Conservation (phyloP, 129 eudicot genomes). For the Saposhnikovia divaricata region DNA sequence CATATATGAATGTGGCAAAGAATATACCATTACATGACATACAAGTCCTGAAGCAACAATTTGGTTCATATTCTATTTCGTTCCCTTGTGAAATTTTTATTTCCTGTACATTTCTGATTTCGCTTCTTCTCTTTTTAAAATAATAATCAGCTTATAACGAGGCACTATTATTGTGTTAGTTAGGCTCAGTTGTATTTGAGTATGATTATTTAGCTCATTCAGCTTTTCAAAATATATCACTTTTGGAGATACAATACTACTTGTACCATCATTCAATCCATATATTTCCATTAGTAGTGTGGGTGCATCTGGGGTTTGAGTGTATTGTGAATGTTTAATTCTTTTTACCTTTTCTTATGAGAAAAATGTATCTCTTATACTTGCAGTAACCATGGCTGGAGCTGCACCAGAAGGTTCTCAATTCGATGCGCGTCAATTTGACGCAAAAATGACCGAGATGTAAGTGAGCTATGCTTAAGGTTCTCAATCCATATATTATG, state of each 20-base stretch:
- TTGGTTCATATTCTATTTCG: neutral
- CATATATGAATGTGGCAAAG: neutral
- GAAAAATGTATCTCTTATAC: neutral
- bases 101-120: neutral
- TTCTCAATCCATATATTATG: too few species aligned
- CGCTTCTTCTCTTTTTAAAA: neutral
- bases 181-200: neutral
- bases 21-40: neutral
- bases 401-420: constrained; percentile 14
- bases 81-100: neutral
- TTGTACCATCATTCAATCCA: neutral
- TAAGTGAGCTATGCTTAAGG: neutral
- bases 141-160: neutral
- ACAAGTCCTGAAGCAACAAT: neutral
- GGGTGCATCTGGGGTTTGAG: neutral
- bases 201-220: neutral
- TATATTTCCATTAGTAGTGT: neutral
- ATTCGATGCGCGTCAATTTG: constrained; percentile 12
- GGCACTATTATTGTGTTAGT: neutral
- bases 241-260: neutral
- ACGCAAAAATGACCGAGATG: constrained; percentile 11
- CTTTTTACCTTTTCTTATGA: neutral
- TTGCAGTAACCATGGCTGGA: constrained; percentile 1
- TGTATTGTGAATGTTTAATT: neutral
- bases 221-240: neutral